phyloP scores from a whole-genome alignment of 768 basidiomycete genomes.

The Suillus occidentalis region DNA sequence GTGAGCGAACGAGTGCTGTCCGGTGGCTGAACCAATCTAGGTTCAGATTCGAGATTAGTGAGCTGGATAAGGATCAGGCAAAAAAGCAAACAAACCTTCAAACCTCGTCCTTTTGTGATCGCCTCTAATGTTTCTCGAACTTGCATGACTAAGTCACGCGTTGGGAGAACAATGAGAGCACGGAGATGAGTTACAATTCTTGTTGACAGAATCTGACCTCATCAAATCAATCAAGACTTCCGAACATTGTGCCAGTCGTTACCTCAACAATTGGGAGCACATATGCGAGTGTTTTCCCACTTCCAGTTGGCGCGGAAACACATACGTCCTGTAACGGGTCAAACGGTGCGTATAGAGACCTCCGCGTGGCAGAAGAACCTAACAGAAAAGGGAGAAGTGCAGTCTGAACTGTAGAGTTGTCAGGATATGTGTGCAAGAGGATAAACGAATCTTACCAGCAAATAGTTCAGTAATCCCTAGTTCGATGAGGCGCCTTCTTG shows the following conservation, averaged over 20 bases:
- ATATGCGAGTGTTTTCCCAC: conserved; percentile 97
- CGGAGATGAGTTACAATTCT: conserved; percentile 82
- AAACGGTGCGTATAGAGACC: conserved; percentile 64
- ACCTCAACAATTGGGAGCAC: conserved; percentile 91
- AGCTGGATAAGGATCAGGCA: not conserved
- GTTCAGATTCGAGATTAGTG: conserved; percentile 11
- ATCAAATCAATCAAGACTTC: not conserved
- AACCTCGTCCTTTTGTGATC: conserved; percentile 77
- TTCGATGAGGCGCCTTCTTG: conserved; percentile 61
- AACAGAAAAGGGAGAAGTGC: conserved; percentile 82
- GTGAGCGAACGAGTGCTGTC: conserved; percentile 91
- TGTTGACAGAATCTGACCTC: conserved; percentile 61
- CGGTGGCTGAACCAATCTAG: conserved; percentile 80
- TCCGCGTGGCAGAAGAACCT: conserved; percentile 37
- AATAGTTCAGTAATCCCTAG: conserved; percentile 86
- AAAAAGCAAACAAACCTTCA: conserved; percentile 62
- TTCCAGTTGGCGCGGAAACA: conserved; percentile 96
- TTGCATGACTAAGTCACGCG: conserved; percentile 89
- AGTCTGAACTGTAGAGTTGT: conserved; percentile 72
- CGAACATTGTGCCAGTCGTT: conserved; percentile 10
- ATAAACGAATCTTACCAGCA: conserved; percentile 58
- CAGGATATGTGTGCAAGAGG: conserved; percentile 10
- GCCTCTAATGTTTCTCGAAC: conserved; percentile 91
- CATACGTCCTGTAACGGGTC: conserved; percentile 77
- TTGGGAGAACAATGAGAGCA: conserved; percentile 89